Evolutionary conservation across 1,139 yeast genomes (phyloP), one percentile per base, ranked within the genome.

Genomic region (Maudiozyma humilis): DNA sequence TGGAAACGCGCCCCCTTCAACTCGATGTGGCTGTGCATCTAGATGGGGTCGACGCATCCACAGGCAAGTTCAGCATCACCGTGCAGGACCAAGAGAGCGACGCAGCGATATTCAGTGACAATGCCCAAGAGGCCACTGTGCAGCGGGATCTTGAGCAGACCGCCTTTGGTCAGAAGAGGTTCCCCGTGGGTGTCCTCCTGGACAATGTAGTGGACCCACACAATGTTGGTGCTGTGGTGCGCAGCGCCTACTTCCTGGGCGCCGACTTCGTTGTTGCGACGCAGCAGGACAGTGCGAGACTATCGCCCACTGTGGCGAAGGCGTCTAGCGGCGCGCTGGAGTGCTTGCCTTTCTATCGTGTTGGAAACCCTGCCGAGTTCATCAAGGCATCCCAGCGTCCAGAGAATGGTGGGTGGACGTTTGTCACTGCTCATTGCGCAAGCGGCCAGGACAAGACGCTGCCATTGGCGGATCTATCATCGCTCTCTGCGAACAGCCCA

Each of bases 251-350:
- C 63, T 88, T 74, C 62, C 69, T 88, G 35, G 96, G 96, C 2
- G 95, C 75, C 1, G 96, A 88, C 62, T 84, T 86, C 54, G 68
- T 88, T 13, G 76, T 84, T 2, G 66, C 83, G 41, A 83, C 95
- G 2, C 77, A 75, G 36, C 76, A 74, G 49, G 82, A 85, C 57
- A 76, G 86, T 52, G 87, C 96, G 1, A 74, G 80, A 20, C 62
- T 88, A 49, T 48, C 60, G 1, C 87, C 95, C 0, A 82, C 76
- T 1, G 89, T 88, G 1, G 75, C 80, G 30, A 89, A 88, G 60
- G 79, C 94, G 0, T 76, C 94, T 6, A 83, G 87, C 3, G 97
- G 97, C n/a, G 91, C 96, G 0, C 66, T 85, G 48, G 97, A 89
- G 54, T 70, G 78, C 46, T 63, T 85, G 59, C 78, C 79, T 6